Evolutionary conservation across 148 eudicot species (phyloP), one percentile per base, ranked within the genome.

Genomic region (Amaranthus hypochondriacus): DNA sequence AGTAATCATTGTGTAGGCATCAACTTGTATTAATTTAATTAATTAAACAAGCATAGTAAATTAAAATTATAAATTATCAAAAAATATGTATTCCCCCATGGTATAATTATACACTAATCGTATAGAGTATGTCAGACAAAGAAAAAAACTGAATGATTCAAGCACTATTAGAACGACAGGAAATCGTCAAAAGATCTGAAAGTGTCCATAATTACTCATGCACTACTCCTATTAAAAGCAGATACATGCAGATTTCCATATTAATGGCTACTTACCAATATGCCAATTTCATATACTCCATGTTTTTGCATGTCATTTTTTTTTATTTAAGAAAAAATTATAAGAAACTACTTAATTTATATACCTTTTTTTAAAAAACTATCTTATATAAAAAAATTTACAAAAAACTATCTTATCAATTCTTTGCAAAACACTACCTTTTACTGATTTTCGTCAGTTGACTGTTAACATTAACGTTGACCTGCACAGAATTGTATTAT

Each of bases 101-200:
- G 9, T 48, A 58, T 59, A 49, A 43, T 28, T 0, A 28, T 28
- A 28, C 39, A 28, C 39, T 28, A 28, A 28, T 28, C 39, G 39
- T 28, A 28, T 28, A 28, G 39, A 28, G 39, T 28, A 28, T 62
- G 21, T 44, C 4, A 39, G n/a, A 5, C 46, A 4, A 70, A 48
- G 8, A 9, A 44, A 9, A 44, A 64, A 63, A 9, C 52, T 14
- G 2, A 65, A 74, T 74, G 61, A 66, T 55, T 66, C 44, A 64
- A 55, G 71, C 56, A 54, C 76, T 44, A 63, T 64, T 15, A 11
- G 18, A n/a, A 44, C 48, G 55, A 66, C 69, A 66, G 55, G 11
- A 66, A 66, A 66, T 66, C 69, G 69, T 66, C 69, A 66, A 66
- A 66, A 66, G 55, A 66, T 66, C 69, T 66, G 55, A n/a, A 48